phyloP scores from a whole-genome alignment of 768 basidiomycete genomes.

The Russula abietina region DNA sequence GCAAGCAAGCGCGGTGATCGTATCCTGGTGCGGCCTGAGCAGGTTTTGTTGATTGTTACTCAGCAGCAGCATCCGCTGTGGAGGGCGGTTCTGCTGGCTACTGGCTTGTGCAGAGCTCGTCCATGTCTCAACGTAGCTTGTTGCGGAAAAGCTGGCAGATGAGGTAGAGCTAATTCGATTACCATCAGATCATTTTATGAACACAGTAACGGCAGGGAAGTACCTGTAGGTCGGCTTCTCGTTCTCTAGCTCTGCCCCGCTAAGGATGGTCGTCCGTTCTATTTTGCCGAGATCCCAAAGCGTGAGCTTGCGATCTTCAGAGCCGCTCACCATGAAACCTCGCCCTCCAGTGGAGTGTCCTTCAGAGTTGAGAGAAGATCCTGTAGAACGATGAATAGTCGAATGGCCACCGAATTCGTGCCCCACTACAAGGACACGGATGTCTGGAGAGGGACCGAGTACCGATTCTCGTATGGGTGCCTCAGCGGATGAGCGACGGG shows the following conservation, averaged over 20 bases:
- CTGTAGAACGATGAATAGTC: constrained; percentile 32
- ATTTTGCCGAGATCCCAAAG: constrained; percentile 79
- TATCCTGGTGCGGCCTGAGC: constrained; percentile 83
- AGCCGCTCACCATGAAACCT: constrained; percentile 82
- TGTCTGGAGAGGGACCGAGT: constrained; percentile 52
- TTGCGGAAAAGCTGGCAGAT: constrained; percentile 40
- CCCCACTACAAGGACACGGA: constrained; percentile 65
- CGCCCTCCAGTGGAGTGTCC: constrained; percentile 28
- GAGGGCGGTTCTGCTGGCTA: constrained; percentile 57
- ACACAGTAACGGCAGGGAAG: constrained; percentile 15
- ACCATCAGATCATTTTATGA: constrained; percentile 9
- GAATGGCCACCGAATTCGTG: constrained; percentile 72
- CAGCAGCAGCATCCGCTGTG: constrained; percentile 71
- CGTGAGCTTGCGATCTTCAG: constrained; percentile 82
- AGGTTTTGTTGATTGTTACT: constrained; percentile 80
- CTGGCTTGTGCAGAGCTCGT: constrained; percentile 37
- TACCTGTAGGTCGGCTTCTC: constrained; percentile 79
- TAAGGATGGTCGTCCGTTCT: constrained; percentile 71
- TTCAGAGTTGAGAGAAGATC: constrained; percentile 23
- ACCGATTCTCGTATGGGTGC: constrained; percentile 28
- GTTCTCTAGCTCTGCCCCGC: constrained; percentile 67
- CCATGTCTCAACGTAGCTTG: constrained; percentile 63
- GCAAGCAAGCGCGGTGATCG: constrained; percentile 76
- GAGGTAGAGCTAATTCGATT: constrained; percentile 30
- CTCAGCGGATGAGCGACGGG: constrained; percentile 27